Evolutionary conservation across 768 basidiomycete genomes (phyloP), one percentile per base, ranked within the genome.

Genomic region (Leccinum olivaceopallidum): DNA sequence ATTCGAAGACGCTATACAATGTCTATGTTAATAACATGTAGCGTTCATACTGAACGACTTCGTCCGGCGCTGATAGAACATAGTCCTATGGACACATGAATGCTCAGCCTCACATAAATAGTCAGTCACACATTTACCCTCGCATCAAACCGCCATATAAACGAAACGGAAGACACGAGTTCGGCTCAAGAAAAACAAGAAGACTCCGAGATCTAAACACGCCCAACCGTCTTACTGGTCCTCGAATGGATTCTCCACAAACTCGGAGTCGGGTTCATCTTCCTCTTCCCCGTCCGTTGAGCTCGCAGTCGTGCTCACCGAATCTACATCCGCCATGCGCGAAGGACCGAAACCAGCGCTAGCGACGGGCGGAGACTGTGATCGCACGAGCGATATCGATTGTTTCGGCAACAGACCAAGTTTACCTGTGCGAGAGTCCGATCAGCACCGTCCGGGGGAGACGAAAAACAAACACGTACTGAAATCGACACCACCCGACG

Each of bases 201-300:
- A 20, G 4, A 47, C 44, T 47, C 20, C 12, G 44, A 44, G 12
- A 47, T 47, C 20, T 47, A 20, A 47, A 20, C 42, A 44, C 42
- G 12, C n/a, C n/a, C n/a, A 5, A 44, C 18, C n/a, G n/a, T 20
- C 44, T 47, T 20, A 47, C 44, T 9, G 14, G 22, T 89, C 86
- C 59, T 90, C 88, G 61, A 91, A 91, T 37, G 89, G 89, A 65
- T 85, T 89, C 79, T 89, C 87, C 4, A 82, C 80, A 71, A 88
- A 90, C 71, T 89, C 89, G 64, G 88, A 67, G n/a, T 83, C 5
- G 10, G 12, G 44, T 47, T 20, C 85, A 57, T 83, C 85, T 58
- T 85, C 84, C 6, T 83, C 85, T 58, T 85, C 85, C 7, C 80
- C 76, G 26, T 79, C 73, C 56, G 66, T 52, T 26, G 62, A 63